Base-by-base conservation (phyloP, 768 basidiomycete species). In the Boletellus ananas region DNA sequence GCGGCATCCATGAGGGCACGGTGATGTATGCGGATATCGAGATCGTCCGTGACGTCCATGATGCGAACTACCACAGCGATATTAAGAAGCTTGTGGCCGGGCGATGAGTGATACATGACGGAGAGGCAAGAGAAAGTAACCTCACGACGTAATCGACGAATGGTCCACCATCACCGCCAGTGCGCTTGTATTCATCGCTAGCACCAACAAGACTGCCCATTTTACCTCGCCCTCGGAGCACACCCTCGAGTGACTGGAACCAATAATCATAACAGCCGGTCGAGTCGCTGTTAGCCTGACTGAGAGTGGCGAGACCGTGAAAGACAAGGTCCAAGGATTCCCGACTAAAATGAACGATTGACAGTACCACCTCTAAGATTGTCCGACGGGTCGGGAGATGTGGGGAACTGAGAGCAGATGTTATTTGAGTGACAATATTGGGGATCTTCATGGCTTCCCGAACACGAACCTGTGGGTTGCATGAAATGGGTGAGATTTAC, bases 121-220 rank as follows among this genome's bases (percentile, higher is more conserved):
- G 14, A 23, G 38, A 20, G 11, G 18, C 12, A 49, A 47, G 40
- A 5, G 16, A 49, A 47, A 23, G 40, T 33, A 46, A 47, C 73
- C 86, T 58, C 59, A 94, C 93, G 64, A 90, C 87, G 58, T 94
- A 95, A 45, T 95, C 93, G 52, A 85, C 86, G 53, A 94, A 66
- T 38, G 80, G 79, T 36, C 75, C 80, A 51, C 88, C 85, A 17
- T 81, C 65, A 35, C 85, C 82, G 40, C 79, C 80, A 52, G 77
- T 72, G 50, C 80, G 83, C 67, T 79, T 79, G 48, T 94, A 80
- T 58, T 97, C 94, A 13, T 94, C 90, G 58, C 94, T 95, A 20
- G 93, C 92, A 0, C 96, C 96, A 8, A 99, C 95, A 35, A 90
- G 68, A 64, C 90, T 96, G 1, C 95, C 95, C 91, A 97, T 94